These are phyloP conservation scores for Tylopilus rubrobrunneus DNA, from an alignment of 768 basidiomycete genomes.

Conservation along the genomic window DNA sequence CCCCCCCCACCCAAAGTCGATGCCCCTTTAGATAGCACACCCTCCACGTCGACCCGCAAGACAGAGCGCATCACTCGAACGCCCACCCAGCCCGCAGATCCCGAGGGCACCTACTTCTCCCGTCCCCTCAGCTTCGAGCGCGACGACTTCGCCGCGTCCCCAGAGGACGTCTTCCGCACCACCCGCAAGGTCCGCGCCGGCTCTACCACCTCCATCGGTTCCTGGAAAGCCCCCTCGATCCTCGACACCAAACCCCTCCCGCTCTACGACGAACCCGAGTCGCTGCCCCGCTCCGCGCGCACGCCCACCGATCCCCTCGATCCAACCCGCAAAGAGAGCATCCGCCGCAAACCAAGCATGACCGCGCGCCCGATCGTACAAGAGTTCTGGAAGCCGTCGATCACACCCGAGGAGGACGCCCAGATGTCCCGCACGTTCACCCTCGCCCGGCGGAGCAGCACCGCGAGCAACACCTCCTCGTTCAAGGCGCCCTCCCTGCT, in stretches of 20 bases:
- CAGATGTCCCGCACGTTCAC: conserved; percentile 38
- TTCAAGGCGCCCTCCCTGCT: conserved; percentile 40
- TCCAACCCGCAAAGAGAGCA: conserved; percentile 22
- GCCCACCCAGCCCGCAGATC: conserved; percentile 17
- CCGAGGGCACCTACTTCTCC: conserved; percentile 13
- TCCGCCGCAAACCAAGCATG: conserved; percentile 33
- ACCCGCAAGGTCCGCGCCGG: conserved; percentile 24
- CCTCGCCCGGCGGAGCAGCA: conserved; percentile 45
- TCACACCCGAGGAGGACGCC: conserved; percentile 43
- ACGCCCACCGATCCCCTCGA: conserved; percentile 21
- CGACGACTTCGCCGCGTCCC: conserved; percentile 17
- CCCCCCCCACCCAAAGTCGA: conserved; percentile 1
- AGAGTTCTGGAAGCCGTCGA: conserved; percentile 49
- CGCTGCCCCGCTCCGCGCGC: conserved; percentile 19
- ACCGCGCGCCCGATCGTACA: conserved; percentile 34
- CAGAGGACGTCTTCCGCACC: conserved; percentile 18
- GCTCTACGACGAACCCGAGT: conserved; percentile 29
- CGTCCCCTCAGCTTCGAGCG: conserved; percentile 13
- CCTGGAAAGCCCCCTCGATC: conserved; percentile 25
- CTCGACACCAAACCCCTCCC: conserved; percentile 20
- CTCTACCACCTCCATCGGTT: conserved; percentile 24
- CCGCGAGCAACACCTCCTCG: conserved; percentile 47
- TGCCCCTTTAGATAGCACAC: background rate
- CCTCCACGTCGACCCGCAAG: conserved; percentile 7
- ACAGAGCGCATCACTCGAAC: conserved; percentile 16